Conservation (phyloP, 306 rosid species). For the Quercus alba region DNA sequence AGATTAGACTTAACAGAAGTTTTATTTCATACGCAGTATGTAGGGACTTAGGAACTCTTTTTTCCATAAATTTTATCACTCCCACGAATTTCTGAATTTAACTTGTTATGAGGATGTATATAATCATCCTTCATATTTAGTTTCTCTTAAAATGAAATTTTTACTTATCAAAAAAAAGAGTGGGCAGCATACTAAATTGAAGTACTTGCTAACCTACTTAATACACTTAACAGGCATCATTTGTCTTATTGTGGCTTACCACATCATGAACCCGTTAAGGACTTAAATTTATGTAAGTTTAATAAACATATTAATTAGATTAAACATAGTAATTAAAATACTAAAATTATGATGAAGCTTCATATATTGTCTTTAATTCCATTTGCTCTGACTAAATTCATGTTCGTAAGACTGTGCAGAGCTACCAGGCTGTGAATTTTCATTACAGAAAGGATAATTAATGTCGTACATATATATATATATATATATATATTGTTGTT, state of each 20-base stretch:
- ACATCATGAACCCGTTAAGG: background rate
- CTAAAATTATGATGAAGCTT: background rate
- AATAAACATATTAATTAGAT: background rate
- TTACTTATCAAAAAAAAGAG: too few relatives aligned
- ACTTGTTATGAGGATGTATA: too few relatives aligned
- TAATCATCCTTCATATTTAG: too few relatives aligned
- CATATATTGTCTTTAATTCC: background rate
- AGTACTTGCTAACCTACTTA: background rate
- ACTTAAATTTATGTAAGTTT: background rate
- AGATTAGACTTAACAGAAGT: background rate
- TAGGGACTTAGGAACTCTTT: background rate
- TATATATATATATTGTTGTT: background rate
- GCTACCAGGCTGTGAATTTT: background rate
- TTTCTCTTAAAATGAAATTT: too few relatives aligned
- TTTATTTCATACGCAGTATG: background rate
- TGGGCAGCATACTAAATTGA: background rate
- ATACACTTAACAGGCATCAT: background rate
- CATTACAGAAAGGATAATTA: slow-evolving; percentile 3
- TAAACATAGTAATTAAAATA: too few relatives aligned
- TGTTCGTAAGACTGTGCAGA: background rate
- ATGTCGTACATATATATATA: background rate
- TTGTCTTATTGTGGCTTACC: background rate
- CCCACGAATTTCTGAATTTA: too few relatives aligned
- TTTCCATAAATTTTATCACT: background rate
- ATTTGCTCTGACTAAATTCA: background rate